Percentiles rank a stretch among this genome's conserved stretches.
These are phyloP conservation scores for Sparassis latifolia DNA, from an alignment of 1,284 basidiomycete species.

Conservation along the genomic window DNA sequence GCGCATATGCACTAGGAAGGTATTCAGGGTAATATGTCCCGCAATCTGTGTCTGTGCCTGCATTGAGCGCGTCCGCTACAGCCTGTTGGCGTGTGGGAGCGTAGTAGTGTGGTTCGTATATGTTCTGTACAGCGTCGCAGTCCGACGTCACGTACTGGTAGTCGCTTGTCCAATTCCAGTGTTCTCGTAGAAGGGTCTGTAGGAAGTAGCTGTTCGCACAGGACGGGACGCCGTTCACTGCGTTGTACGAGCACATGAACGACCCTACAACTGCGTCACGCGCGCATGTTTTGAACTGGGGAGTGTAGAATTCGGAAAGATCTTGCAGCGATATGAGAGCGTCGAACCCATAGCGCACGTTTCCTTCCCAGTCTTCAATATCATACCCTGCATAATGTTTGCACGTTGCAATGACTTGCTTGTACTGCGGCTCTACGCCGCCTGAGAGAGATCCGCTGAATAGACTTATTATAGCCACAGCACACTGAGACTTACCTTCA, in stretches of 20 bases:
- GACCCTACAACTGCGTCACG: slow-evolving; percentile 51
- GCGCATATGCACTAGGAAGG: slow-evolving; percentile 40
- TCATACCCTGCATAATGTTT: slow-evolving; percentile 57
- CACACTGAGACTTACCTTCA: slow-evolving; percentile 25
- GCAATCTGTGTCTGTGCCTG: slow-evolving; percentile 52
- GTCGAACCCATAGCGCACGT: slow-evolving; percentile 41
- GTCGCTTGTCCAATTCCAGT: slow-evolving; percentile 40
- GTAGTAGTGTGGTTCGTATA: slow-evolving; percentile 43
- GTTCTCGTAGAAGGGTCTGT: slow-evolving; percentile 43
- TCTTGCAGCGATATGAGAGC: slow-evolving; percentile 50
- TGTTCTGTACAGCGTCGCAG: slow-evolving; percentile 36
- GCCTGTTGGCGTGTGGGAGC: slow-evolving; percentile 37
- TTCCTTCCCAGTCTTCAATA: slow-evolving; percentile 47
- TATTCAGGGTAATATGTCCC: slow-evolving; percentile 39
- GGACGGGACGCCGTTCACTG: slow-evolving; percentile 50
- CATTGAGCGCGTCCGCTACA: slow-evolving; percentile 43
- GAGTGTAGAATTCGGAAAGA: slow-evolving; percentile 47
- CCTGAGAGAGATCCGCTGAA: slow-evolving; percentile 10
- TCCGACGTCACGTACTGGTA: slow-evolving; percentile 46
- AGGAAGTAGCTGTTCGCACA: slow-evolving; percentile 48
- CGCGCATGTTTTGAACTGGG: slow-evolving; percentile 49
- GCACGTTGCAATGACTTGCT: slow-evolving; percentile 43
- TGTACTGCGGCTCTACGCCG: slow-evolving; percentile 45
- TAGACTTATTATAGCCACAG: too few species aligned
- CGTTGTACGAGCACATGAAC: slow-evolving; percentile 57